Conservation (phyloP, 176 grass and related monocot genomes). For the Elaeis guineensis region DNA sequence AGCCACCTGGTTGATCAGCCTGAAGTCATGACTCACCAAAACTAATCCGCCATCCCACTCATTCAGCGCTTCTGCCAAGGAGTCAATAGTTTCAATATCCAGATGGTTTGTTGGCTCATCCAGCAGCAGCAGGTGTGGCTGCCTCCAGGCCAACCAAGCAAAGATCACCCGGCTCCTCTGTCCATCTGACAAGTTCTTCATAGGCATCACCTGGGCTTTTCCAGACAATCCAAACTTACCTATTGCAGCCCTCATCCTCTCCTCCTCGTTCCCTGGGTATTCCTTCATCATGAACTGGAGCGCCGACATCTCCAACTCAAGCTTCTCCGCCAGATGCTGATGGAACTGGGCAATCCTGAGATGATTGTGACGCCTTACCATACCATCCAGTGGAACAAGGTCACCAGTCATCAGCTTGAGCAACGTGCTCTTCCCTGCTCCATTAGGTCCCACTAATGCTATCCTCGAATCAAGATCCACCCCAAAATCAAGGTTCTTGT, state of each 20-base stretch:
- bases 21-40: slow-evolving; percentile 28
- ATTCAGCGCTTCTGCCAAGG: slow-evolving; percentile 25
- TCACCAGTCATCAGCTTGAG: slow-evolving; percentile 22
- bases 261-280: slow-evolving; percentile 21
- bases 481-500: slow-evolving; percentile 20
- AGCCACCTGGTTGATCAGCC: slow-evolving; percentile 19
- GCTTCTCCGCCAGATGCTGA: slow-evolving; percentile 25
- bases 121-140: slow-evolving; percentile 16
- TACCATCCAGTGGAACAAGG: slow-evolving; percentile 10
- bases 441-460: slow-evolving; percentile 26
- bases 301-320: slow-evolving; percentile 18
- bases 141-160: slow-evolving; percentile 19
- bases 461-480: slow-evolving; percentile 23
- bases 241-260: slow-evolving; percentile 21
- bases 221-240: slow-evolving; percentile 27
- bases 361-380: slow-evolving; percentile 24
- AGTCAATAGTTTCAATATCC: slow-evolving; percentile 29
- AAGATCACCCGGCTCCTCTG: slow-evolving; percentile 25
- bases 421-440: slow-evolving; percentile 26
- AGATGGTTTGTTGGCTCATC: slow-evolving; percentile 23
- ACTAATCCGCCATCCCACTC: slow-evolving; percentile 24
- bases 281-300: slow-evolving; percentile 24
- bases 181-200: slow-evolving; percentile 27
- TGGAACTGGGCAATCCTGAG: slow-evolving; percentile 25
- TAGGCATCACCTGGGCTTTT: slow-evolving; percentile 19